These are phyloP conservation scores for Puccinia horiana DNA, from an alignment of 1,284 basidiomycete species.

Conservation along the genomic window DNA sequence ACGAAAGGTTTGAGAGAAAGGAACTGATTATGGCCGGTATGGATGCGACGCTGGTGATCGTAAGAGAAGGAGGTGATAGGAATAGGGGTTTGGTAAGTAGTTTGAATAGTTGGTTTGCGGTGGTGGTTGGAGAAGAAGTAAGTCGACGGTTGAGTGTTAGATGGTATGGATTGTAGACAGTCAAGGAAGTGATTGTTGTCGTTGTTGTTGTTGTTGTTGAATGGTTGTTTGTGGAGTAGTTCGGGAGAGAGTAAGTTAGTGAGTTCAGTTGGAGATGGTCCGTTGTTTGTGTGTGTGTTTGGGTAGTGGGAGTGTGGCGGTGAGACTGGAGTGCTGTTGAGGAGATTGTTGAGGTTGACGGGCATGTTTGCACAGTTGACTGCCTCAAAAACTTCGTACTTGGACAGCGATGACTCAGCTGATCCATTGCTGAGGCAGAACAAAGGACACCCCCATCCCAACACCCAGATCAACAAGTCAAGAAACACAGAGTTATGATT, in stretches of 20 bases:
- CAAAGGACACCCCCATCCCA: no score
- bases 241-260: neutral
- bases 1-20: constrained; percentile 4
- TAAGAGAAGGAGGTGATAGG: constrained; percentile 38
- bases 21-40: neutral
- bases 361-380: no score
- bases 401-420: no score
- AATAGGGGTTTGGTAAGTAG: constrained; percentile 31
- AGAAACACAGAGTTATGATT: no score
- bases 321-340: constrained; percentile 29
- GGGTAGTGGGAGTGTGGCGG: constrained; percentile 5
- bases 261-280: neutral
- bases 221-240: neutral
- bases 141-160: neutral
- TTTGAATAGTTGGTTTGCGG: neutral
- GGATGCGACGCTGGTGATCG: constrained; percentile 9
- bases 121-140: neutral
- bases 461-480: no score
- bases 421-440: no score
- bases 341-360: constrained; percentile 1
- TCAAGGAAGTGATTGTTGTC: constrained; percentile 1
- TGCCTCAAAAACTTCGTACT: no score
- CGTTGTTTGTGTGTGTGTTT: neutral
- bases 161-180: neutral
- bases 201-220: neutral